phyloP scores from a whole-genome alignment of 163 green algal genomes.

The Prototheca wickerhamii region DNA sequence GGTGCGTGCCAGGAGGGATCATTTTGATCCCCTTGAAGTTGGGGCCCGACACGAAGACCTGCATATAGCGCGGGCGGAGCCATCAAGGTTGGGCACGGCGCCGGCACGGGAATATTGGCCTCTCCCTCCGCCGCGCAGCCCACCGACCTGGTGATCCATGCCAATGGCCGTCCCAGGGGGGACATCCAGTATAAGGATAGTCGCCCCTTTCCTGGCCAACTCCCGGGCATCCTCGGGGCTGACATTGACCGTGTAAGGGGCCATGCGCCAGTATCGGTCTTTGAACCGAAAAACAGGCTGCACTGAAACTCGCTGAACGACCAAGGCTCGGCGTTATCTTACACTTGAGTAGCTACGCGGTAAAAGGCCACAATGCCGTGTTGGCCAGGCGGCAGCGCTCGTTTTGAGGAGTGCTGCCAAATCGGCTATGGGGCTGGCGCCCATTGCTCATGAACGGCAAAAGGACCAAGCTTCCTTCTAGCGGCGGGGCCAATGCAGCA shows the following conservation, averaged over 20 bases:
- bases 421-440: neutral
- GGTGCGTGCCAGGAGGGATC: constrained; percentile 70
- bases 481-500: too few relatives aligned
- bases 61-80: neutral
- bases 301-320: neutral
- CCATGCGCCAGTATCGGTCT: neutral
- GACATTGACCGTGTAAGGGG: constrained; percentile 34
- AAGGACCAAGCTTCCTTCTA: too few relatives aligned
- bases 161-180: constrained; percentile 49
- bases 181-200: constrained; percentile 63
- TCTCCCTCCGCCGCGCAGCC: neutral
- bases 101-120: neutral
- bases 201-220: constrained; percentile 38
- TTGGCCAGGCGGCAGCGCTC: neutral
- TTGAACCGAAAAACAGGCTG: neutral
- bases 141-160: constrained; percentile 59
- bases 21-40: constrained; percentile 88
- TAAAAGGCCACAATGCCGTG: neutral
- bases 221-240: constrained; percentile 32
- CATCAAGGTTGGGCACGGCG: too few relatives aligned
- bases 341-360: too few relatives aligned
- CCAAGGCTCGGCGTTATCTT: too few relatives aligned
- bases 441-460: too few relatives aligned
- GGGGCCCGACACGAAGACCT: constrained; percentile 66
- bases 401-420: too few relatives aligned